Conservation (phyloP, 2,329 filamentous ascomycete species). For the Monosporascus sp. region DNA sequence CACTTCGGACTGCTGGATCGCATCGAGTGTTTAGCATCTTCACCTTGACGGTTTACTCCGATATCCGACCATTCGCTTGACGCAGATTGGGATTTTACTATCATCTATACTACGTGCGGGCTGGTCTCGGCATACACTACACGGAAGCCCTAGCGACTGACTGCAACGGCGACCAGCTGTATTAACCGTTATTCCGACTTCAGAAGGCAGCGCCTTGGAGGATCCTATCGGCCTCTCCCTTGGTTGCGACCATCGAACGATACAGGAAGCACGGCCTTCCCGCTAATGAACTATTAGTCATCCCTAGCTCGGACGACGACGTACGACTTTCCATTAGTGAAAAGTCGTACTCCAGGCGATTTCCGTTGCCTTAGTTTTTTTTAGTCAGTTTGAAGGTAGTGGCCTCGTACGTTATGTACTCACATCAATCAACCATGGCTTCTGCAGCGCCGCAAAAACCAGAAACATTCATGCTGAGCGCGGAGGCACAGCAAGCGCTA, state of each 20-base stretch:
- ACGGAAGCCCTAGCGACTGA: conserved; percentile 2
- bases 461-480: conserved; percentile 97
- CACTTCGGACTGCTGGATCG: conserved; percentile 12
- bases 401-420: conserved; percentile 57
- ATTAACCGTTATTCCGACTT: background rate
- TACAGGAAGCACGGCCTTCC: background rate
- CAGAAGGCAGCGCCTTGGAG: conserved; percentile 19
- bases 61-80: conserved; percentile 38
- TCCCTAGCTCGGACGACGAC: no score
- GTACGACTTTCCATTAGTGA: background rate
- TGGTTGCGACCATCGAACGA: background rate
- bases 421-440: conserved; percentile 77
- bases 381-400: conserved; percentile 11
- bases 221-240: conserved; percentile 1
- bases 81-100: conserved; percentile 34
- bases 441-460: conserved; percentile 82
- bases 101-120: conserved; percentile 28
- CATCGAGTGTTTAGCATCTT: conserved; percentile 24
- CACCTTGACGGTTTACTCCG: conserved; percentile 37
- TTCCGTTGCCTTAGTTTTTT: conserved; percentile 4
- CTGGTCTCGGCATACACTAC: conserved; percentile 39
- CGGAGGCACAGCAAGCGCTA: conserved; percentile 91
- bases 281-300: no score
- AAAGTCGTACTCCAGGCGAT: conserved; percentile 4
- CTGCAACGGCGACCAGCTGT: conserved; percentile 1